Conservation (phyloP, 129 eudicot species). For the Pulicaria dysenterica region DNA sequence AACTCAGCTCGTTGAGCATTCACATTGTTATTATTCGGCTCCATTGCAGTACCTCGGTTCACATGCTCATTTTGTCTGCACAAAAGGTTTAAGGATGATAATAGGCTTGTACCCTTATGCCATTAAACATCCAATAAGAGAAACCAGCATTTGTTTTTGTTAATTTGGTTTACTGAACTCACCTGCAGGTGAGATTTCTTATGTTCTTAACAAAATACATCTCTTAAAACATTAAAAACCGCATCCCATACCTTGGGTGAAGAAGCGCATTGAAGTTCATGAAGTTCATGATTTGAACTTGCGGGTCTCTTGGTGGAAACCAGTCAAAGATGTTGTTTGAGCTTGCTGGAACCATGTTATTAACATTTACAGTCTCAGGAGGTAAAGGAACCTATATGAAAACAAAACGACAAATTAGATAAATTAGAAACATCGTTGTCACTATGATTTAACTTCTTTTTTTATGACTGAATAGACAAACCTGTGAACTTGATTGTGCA, state of each 20-base stretch:
- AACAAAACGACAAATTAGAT: not conserved
- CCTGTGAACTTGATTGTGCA: constrained; percentile 49
- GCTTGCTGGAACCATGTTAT: constrained; percentile 42
- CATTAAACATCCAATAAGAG: not conserved
- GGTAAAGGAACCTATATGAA: constrained; percentile 43
- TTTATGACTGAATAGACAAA: constrained; percentile 12
- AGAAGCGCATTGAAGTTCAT: constrained; percentile 60
- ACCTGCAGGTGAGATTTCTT: constrained; percentile 9
- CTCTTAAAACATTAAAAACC: not conserved
- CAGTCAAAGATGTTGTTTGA: constrained; percentile 55
- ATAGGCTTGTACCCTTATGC: constrained; percentile 29
- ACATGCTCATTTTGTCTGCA: constrained; percentile 49
- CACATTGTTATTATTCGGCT: constrained; percentile 37
- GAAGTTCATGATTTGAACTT: constrained; percentile 60
- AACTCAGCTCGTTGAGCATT: constrained; percentile 48
- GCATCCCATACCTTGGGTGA: constrained; percentile 47
- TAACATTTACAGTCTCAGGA: constrained; percentile 34
- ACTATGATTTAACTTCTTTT: not conserved
- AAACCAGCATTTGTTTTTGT: not conserved
- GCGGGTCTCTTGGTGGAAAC: constrained; percentile 79
- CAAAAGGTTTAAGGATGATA: constrained; percentile 28
- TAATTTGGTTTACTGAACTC: not conserved
- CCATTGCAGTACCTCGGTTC: constrained; percentile 39
- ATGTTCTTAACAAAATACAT: not conserved
- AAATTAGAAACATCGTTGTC: not conserved